phyloP scores from a whole-genome alignment of 2,329 filamentous ascomycete species.

The Fusarium succisae region DNA sequence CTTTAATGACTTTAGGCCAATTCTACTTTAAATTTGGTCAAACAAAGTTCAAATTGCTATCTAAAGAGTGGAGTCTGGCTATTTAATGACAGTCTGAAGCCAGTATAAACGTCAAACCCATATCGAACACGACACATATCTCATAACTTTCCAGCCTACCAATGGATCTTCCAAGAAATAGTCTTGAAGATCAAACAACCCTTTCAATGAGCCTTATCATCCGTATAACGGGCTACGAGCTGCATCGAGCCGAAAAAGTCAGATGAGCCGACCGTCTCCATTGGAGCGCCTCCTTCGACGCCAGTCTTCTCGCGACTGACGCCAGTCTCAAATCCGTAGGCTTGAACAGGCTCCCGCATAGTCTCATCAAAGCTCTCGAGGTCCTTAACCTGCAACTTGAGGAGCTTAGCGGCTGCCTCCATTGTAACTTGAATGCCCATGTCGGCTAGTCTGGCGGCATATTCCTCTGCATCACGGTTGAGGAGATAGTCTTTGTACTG shows the following conservation, averaged over 20 bases:
- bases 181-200: too few relatives aligned
- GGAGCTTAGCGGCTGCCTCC: neutral
- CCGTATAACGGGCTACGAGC: too few relatives aligned
- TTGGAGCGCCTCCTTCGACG: too few relatives aligned
- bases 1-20: accelerated
- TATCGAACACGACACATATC: accelerated
- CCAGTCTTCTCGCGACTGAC: neutral
- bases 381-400: neutral
- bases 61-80: neutral
- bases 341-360: neutral
- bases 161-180: too few relatives aligned
- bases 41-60: neutral
- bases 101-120: accelerated
- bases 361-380: neutral
- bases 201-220: neutral
- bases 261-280: too few relatives aligned
- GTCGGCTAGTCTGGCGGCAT: neutral
- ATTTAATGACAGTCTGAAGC: neutral
- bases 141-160: neutral
- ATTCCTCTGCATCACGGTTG: neutral
- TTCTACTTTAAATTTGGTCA: accelerated
- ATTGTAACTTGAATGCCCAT: accelerated
- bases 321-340: neutral
- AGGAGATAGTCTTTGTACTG: neutral
- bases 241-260: too few relatives aligned